These are phyloP conservation scores for Cyclocybe cylindracea DNA, from an alignment of 768 basidiomycete species.

Conservation along the genomic window DNA sequence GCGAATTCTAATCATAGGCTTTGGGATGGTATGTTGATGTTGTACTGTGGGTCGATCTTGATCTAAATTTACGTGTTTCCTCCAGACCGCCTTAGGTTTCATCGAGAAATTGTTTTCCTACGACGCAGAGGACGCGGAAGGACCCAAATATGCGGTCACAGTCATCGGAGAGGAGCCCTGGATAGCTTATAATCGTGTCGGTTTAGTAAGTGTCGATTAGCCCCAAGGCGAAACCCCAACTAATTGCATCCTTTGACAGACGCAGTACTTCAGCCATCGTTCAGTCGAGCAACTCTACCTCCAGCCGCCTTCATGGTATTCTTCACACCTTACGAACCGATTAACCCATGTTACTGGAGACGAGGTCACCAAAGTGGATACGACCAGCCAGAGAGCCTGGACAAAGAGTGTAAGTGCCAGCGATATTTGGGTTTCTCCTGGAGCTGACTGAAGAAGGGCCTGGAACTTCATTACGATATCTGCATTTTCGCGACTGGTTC, in stretches of 20 bases:
- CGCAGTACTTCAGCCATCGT: slow-evolving; percentile 65
- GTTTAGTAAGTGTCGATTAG: slow-evolving; percentile 26
- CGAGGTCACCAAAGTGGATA: slow-evolving; percentile 8
- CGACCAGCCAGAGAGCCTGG: slow-evolving; percentile 38
- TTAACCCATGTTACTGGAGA: slow-evolving; percentile 41
- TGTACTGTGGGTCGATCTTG: background rate
- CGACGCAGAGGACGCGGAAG: slow-evolving; percentile 38
- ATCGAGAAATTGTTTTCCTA: slow-evolving; percentile 68
- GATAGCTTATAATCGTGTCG: slow-evolving; percentile 59
- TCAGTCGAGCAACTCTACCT: slow-evolving; percentile 60
- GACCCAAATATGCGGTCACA: slow-evolving; percentile 46
- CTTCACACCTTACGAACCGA: slow-evolving; percentile 54
- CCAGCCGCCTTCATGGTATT: slow-evolving; percentile 59
- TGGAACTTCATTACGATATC: slow-evolving; percentile 46
- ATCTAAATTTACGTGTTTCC: background rate
- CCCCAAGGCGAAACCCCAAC: background rate
- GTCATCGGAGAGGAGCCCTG: slow-evolving; percentile 61
- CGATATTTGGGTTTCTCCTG: slow-evolving; percentile 19
- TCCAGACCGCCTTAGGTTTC: slow-evolving; percentile 44
- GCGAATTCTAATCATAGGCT: slow-evolving; percentile 5
- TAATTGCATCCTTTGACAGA: slow-evolving; percentile 26
- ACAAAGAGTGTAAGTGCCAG: slow-evolving; percentile 38
- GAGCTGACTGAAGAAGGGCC: slow-evolving; percentile 2
- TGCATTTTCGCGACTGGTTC: slow-evolving; percentile 75
- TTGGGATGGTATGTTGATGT: slow-evolving; percentile 16